Evolutionary conservation across 1,284 basidiomycete species (phyloP), one percentile per base, ranked within the genome.

Genomic region (Ustilago trichophora): DNA sequence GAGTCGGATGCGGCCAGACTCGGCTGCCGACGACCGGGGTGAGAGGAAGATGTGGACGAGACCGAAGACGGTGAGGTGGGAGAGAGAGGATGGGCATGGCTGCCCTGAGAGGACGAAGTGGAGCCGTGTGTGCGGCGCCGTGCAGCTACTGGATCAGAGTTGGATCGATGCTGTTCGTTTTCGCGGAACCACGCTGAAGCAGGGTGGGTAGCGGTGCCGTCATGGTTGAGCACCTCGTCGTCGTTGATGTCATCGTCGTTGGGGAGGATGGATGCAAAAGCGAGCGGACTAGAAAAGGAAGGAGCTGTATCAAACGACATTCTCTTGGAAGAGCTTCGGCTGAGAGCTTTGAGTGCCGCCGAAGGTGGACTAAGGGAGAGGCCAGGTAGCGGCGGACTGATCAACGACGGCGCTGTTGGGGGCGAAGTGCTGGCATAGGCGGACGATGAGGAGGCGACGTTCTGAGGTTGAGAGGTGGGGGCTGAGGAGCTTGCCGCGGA

Each of bases 241-340:
- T 70, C 55, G 29, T 56, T 48, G 31, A 38, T n/a, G 26, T 67
- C 63, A 16, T 65, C 58, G 13, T 79, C 78, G n/a, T 63, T 56
- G 9, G 77, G 72, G 10, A 80, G 49, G 33, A 66, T 72, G 12
- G 73, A 71, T 11, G 75, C 72, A 36, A 76, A 69, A 8, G 78
- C 78, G 33, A 80, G 72, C 24, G 78, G 78, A 31, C 78, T 80
- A 13, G 77, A 78, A 24, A 78, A 79, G 40, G 76, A 78, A 3
- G 78, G 78, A 13, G 72, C 57, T 16, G 46, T 75, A 59, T 70
- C 67, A 53, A 70, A 65, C 34, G 67, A 70, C 67, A 70, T 70
- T 18, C 52, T 70, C 46, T 60, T 70, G 56, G 64, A 54, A 18
- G 69, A 64, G 49, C 37, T 46, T 18, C 54, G 55, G 27, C 43